Percentiles rank a stretch among this genome's conserved stretches.
These are phyloP conservation scores for Fusarium acutatum DNA, from an alignment of 2,329 filamentous ascomycete species.

Conservation along the genomic window DNA sequence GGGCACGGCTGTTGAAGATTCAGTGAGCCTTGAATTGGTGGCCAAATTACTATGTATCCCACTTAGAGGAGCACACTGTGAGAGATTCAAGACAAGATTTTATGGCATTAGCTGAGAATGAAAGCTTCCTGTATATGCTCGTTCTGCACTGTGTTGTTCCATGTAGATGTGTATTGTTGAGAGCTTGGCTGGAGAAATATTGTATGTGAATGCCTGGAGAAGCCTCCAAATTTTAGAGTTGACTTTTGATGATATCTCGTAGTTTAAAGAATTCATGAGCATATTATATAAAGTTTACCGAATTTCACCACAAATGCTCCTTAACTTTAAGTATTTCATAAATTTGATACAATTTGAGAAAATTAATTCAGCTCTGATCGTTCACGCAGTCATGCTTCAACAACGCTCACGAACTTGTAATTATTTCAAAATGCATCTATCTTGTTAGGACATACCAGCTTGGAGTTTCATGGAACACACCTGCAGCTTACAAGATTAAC, in stretches of 20 bases:
- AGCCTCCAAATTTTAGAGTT: not conserved
- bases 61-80: not conserved
- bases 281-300: not conserved
- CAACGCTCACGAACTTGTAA: not conserved
- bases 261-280: not conserved
- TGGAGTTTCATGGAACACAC: not conserved
- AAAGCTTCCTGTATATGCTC: no score
- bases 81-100: no score
- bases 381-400: not conserved
- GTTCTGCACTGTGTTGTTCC: not conserved
- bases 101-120: not conserved
- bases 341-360: not conserved
- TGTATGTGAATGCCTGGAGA: not conserved
- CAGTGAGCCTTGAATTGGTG: not conserved
- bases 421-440: not conserved
- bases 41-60: not conserved
- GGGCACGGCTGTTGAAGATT: conserved; percentile 2
- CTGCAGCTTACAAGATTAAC: not conserved
- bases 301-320: not conserved
- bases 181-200: not conserved
- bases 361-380: not conserved
- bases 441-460: not conserved
- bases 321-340: not conserved
- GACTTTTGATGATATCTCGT: not conserved
- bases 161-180: not conserved